Percentiles rank a stretch among this genome's conserved stretches.
phyloP scores from a whole-genome alignment of 2,329 filamentous ascomycete genomes.

The Myriosclerotinia curreyana region DNA sequence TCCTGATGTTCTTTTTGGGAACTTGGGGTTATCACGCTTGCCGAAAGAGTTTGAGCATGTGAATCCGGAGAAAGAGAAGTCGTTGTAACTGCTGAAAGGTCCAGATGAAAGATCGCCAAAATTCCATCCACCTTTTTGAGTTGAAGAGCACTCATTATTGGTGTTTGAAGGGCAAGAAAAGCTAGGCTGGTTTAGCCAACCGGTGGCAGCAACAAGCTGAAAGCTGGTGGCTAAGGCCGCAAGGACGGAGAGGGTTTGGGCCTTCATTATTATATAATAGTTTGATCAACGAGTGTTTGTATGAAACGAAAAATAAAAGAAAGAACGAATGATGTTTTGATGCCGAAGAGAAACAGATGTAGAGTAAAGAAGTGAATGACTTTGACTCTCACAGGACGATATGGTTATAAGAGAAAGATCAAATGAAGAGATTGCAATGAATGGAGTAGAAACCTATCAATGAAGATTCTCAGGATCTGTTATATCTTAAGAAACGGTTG shows the following conservation, averaged over 20 bases:
- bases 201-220: constrained; percentile 46
- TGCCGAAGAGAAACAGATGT: constrained; percentile 38
- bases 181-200: constrained; percentile 50
- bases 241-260: constrained; percentile 34
- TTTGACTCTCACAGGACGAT: constrained; percentile 39
- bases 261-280: constrained; percentile 43
- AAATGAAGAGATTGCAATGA: constrained; percentile 16
- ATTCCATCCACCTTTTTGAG: constrained; percentile 68
- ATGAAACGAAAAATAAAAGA: constrained; percentile 29
- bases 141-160: constrained; percentile 71
- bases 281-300: constrained; percentile 30
- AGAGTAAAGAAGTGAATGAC: constrained; percentile 48
- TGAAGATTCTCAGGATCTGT: constrained; percentile 25
- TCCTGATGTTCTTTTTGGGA: constrained; percentile 40
- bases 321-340: constrained; percentile 38
- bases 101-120: constrained; percentile 64
- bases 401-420: constrained; percentile 20
- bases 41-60: constrained; percentile 59
- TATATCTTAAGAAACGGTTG: constrained; percentile 21
- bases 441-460: constrained; percentile 10
- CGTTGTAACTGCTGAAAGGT: constrained; percentile 62
- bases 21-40: constrained; percentile 53
- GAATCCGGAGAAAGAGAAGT: constrained; percentile 73
- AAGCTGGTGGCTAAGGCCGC: constrained; percentile 37
- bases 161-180: constrained; percentile 70